Evolutionary conservation across 1,284 basidiomycete genomes (phyloP).

Genomic region (Apiotrichum sp.): DNA sequence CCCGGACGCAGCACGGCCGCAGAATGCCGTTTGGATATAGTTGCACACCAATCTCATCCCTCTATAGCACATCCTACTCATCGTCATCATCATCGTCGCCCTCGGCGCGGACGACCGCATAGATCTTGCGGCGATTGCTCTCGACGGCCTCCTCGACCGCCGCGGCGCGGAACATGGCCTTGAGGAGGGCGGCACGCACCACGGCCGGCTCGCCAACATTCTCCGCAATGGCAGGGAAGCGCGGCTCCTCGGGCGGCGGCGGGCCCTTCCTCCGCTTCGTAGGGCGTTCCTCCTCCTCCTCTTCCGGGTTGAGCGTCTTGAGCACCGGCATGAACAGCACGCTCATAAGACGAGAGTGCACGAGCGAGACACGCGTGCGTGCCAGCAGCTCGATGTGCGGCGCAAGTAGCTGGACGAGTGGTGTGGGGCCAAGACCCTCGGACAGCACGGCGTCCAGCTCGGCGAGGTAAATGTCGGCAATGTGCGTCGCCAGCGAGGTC

Average conservation of each 20-base stretch:
- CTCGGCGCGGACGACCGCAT: slow-evolving; percentile 64
- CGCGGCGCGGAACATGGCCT: slow-evolving; percentile 66
- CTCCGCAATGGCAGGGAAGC: neutral
- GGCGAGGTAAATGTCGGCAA: slow-evolving; percentile 83
- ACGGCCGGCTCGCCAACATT: slow-evolving; percentile 10
- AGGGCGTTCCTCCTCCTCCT: slow-evolving; percentile 19
- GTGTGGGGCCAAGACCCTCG: slow-evolving; percentile 30
- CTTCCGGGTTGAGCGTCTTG: slow-evolving; percentile 14
- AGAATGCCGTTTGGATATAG: too few species aligned
- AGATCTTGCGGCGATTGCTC: slow-evolving; percentile 72
- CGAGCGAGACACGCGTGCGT: slow-evolving; percentile 33
- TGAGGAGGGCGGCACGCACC: slow-evolving; percentile 59
- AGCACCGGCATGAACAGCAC: slow-evolving; percentile 34
- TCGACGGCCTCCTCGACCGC: slow-evolving; percentile 60
- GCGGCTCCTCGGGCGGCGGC: neutral
- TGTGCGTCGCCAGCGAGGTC: slow-evolving; percentile 71
- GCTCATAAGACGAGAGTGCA: slow-evolving; percentile 38
- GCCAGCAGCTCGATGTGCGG: slow-evolving; percentile 43
- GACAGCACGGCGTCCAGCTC: slow-evolving; percentile 74
- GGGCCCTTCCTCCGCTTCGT: slow-evolving; percentile 19
- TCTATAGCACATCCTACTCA: slow-evolving; percentile 1
- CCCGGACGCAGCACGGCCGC: neutral
- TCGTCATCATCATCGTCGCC: slow-evolving; percentile 43
- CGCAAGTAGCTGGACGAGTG: slow-evolving; percentile 30
- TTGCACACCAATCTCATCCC: neutral